A percentile compares a stretch with the other conserved stretches of the same genome.
Conservation (phyloP, 495 filamentous ascomycete genomes). For the Evansstolkia leycettana region DNA sequence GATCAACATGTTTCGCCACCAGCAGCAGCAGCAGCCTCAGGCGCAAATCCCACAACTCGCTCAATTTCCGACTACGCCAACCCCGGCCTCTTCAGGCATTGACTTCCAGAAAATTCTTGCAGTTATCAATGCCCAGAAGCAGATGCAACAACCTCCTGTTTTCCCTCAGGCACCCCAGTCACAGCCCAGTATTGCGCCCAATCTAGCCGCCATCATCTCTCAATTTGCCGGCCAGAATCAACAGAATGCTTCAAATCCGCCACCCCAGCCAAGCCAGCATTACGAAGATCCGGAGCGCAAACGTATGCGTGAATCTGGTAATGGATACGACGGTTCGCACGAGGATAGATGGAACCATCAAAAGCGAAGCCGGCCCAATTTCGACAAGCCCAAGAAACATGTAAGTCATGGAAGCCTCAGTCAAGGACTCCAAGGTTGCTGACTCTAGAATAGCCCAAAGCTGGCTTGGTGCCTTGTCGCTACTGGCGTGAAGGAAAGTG, state of each 20-base stretch:
- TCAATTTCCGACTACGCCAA: conserved; percentile 11
- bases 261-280: conserved; percentile 10
- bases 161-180: conserved; percentile 12
- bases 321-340: conserved; percentile 16
- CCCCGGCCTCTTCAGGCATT: conserved; percentile 10
- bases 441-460: conserved; percentile 19
- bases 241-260: conserved; percentile 10
- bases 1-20: conserved; percentile 32
- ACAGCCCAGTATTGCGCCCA: conserved; percentile 20
- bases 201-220: conserved; percentile 39
- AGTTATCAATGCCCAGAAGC: conserved; percentile 22
- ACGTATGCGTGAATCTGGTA: conserved; percentile 22
- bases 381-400: conserved; percentile 19
- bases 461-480: conserved; percentile 46
- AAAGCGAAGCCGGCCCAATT: conserved; percentile 24
- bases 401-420: conserved; percentile 10
- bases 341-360: conserved; percentile 18
- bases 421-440: conserved; percentile 6
- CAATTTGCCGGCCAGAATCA: conserved; percentile 29
- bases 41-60: conserved; percentile 20
- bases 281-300: conserved; percentile 35
- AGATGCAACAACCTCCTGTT: conserved; percentile 16
- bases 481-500: conserved; percentile 74
- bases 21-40: conserved; percentile 19
- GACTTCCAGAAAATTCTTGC: conserved; percentile 26